phyloP scores from a whole-genome alignment of 768 basidiomycete species.

The Calocybe gangraenosa region DNA sequence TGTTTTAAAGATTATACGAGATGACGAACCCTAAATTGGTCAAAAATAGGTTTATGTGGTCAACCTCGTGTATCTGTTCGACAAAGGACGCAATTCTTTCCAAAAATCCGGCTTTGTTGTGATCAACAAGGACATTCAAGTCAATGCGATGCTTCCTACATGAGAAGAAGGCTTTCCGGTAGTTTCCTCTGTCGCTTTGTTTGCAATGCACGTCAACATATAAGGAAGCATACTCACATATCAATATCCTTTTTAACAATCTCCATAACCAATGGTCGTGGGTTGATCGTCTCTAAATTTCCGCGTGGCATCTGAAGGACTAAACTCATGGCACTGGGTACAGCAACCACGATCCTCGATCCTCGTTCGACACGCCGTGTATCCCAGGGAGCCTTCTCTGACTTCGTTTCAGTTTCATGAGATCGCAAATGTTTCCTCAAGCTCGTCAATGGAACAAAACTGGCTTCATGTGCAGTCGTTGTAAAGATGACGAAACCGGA shows the following conservation, averaged over 20 bases:
- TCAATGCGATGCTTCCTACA: slow-evolving; percentile 95
- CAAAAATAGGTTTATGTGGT: slow-evolving; percentile 90
- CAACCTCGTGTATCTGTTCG: slow-evolving; percentile 84
- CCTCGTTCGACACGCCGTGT: slow-evolving; percentile 85
- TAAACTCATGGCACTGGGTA: slow-evolving; percentile 83
- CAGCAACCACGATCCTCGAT: slow-evolving; percentile 80
- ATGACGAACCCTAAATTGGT: slow-evolving; percentile 72
- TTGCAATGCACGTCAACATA: not conserved
- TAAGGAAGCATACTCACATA: slow-evolving; percentile 40
- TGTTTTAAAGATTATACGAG: not conserved
- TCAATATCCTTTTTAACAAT: slow-evolving; percentile 76
- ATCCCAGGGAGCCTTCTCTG: slow-evolving; percentile 45
- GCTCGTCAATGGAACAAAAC: slow-evolving; percentile 58
- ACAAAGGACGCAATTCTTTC: slow-evolving; percentile 62
- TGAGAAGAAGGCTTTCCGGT: slow-evolving; percentile 83
- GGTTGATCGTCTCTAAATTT: slow-evolving; percentile 93
- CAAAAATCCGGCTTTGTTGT: slow-evolving; percentile 67
- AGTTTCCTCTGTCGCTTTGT: slow-evolving; percentile 50
- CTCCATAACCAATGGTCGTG: slow-evolving; percentile 85
- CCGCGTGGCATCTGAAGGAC: slow-evolving; percentile 98
- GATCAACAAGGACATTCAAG: slow-evolving; percentile 82
- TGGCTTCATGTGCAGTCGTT: slow-evolving; percentile 74
- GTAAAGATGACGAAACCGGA: slow-evolving; percentile 83
- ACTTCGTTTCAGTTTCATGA: slow-evolving; percentile 23
- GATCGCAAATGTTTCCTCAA: slow-evolving; percentile 22